Conservation (phyloP, 805 yeast genomes). For the Candida pseudofarinosa region DNA sequence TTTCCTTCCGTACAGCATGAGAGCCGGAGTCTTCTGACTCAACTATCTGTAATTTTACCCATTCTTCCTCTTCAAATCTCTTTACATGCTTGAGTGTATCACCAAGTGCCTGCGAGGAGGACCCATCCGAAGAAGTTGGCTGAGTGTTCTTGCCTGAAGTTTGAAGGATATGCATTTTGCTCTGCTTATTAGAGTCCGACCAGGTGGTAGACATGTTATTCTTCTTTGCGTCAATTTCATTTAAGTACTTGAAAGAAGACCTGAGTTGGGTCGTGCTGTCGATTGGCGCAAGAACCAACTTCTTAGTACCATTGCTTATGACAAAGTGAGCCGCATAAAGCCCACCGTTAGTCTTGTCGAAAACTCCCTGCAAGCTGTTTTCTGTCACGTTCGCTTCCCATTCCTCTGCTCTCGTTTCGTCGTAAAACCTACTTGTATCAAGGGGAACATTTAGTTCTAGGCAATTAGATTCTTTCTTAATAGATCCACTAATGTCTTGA, state of each 20-base stretch:
- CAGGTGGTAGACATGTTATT: constrained; percentile 23
- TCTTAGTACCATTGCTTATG: constrained; percentile 19
- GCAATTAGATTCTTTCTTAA: constrained; percentile 59
- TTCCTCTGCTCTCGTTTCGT: constrained; percentile 54
- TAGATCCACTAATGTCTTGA: constrained; percentile 37
- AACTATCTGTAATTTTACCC: constrained; percentile 32
- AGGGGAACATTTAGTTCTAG: constrained; percentile 77
- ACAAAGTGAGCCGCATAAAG: constrained; percentile 30
- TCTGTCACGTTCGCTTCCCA: constrained; percentile 58
- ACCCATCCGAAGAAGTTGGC: constrained; percentile 22
- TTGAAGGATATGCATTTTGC: constrained; percentile 39
- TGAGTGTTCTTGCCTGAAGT: constrained; percentile 33
- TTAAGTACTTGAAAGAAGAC: constrained; percentile 78
- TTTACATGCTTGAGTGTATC: constrained; percentile 37
- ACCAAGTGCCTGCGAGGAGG: constrained; percentile 26
- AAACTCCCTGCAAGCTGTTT: constrained; percentile 70
- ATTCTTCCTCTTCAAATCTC: constrained; percentile 38
- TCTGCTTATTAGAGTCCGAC: constrained; percentile 34
- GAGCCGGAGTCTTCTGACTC: constrained; percentile 14
- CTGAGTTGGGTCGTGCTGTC: constrained; percentile 71
- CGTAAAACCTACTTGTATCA: constrained; percentile 64
- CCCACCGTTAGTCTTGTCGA: constrained; percentile 50
- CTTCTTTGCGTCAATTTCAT: constrained; percentile 32
- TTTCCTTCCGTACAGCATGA: constrained; percentile 1
- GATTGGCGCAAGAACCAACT: constrained; percentile 61